A percentile compares a stretch with the other conserved stretches of the same genome.
Evolutionary conservation across 805 yeast genomes (phyloP).

Genomic region (Ascoidea asiatica): DNA sequence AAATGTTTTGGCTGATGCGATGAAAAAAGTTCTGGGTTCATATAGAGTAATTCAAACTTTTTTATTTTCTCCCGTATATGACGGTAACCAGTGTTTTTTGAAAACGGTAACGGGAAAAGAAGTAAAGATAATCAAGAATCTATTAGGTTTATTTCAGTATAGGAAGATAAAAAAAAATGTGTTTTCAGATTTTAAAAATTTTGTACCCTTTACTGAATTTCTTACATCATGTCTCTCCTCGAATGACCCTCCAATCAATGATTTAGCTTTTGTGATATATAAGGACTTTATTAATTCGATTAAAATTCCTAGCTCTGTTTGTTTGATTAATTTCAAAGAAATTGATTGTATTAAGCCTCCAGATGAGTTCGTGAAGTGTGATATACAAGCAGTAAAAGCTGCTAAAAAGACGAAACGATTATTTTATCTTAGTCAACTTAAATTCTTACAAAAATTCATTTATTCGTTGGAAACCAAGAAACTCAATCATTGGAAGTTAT

Average conservation of each 20-base stretch:
- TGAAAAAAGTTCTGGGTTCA: slow-evolving; percentile 58
- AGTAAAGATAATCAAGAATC: slow-evolving; percentile 46
- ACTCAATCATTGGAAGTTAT: slow-evolving; percentile 43
- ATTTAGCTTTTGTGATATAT: slow-evolving; percentile 39
- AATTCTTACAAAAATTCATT: slow-evolving; percentile 26
- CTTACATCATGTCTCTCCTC: slow-evolving; percentile 40
- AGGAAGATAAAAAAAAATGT: slow-evolving; percentile 46
- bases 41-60: slow-evolving; percentile 29
- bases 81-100: too few relatives aligned
- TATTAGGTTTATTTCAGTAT: slow-evolving; percentile 41
- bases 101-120: slow-evolving; percentile 19
- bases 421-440: slow-evolving; percentile 25
- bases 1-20: slow-evolving; percentile 46
- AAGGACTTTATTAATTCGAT: slow-evolving; percentile 24
- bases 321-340: slow-evolving; percentile 32
- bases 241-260: slow-evolving; percentile 42
- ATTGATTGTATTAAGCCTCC: slow-evolving; percentile 45
- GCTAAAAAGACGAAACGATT: slow-evolving; percentile 51
- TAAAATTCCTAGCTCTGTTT: slow-evolving; percentile 37
- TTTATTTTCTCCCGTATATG: slow-evolving; percentile 4
- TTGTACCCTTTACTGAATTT: slow-evolving; percentile 32
- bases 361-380: slow-evolving; percentile 40
- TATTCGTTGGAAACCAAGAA: slow-evolving; percentile 11
- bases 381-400: slow-evolving; percentile 41
- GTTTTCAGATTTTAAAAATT: slow-evolving; percentile 39